A percentile compares a stretch with the other conserved stretches of the same genome.
These are phyloP conservation scores for Tricholoma furcatifolium DNA, from an alignment of 768 basidiomycete species.

Conservation along the genomic window DNA sequence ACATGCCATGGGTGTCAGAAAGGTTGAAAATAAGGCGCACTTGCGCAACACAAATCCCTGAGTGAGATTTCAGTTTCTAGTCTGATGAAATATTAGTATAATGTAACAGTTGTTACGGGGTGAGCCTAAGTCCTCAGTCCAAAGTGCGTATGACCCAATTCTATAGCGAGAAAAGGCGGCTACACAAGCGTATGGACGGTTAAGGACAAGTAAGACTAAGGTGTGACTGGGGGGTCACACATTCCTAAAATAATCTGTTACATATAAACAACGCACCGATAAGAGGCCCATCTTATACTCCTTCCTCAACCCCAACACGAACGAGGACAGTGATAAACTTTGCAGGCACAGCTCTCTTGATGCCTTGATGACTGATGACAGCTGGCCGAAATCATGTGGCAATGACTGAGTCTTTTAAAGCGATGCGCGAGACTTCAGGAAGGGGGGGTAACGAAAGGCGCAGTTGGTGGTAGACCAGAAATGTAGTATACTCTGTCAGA, in stretches of 20 bases:
- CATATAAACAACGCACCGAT: conserved; percentile 9
- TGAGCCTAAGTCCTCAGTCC: too few species aligned
- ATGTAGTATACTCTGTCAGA: conserved; percentile 3
- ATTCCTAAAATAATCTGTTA: too few species aligned
- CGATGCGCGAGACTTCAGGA: conserved; percentile 6
- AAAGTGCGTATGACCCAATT: too few species aligned
- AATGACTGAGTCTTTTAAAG: conserved; percentile 12
- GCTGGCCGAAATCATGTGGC: conserved; percentile 6
- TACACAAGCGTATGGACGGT: too few species aligned
- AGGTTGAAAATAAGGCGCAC: conserved; percentile 25
- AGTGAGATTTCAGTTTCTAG: too few species aligned
- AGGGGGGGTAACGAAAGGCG: conserved; percentile 13
- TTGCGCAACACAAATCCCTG: conserved; percentile 24
- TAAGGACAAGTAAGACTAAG: too few species aligned
- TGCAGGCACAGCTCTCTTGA: conserved; percentile 13
- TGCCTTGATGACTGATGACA: conserved; percentile 10
- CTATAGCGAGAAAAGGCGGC: too few species aligned
- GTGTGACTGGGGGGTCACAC: too few species aligned
- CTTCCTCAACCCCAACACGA: neutral
- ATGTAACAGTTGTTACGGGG: too few species aligned
- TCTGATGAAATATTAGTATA: neutral
- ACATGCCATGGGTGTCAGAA: conserved; percentile 9
- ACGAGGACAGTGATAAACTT: conserved; percentile 23
- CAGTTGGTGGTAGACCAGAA: conserved; percentile 19
- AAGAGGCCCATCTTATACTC: conserved; percentile 5